These are phyloP conservation scores for Yamadazyma sp. DNA, from an alignment of 1,139 yeast species.

Conservation along the genomic window DNA sequence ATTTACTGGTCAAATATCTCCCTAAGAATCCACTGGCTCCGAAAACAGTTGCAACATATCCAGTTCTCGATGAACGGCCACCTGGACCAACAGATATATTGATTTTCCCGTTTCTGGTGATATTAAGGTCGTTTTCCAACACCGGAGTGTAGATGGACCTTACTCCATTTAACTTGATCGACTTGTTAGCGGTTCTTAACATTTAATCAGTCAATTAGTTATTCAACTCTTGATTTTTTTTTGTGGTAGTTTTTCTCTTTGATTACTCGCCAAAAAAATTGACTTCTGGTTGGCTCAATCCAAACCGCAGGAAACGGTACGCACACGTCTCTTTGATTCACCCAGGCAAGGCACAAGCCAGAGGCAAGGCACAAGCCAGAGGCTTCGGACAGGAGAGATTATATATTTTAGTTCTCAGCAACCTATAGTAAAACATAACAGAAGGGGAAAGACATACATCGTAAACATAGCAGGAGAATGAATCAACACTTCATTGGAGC, in stretches of 20 bases:
- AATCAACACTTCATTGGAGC: neutral
- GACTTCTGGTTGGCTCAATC: slow-evolving; percentile 25
- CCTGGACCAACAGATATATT: slow-evolving; percentile 70
- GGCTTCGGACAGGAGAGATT: no score
- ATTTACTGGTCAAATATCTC: slow-evolving; percentile 65
- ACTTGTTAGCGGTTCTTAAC: slow-evolving; percentile 22
- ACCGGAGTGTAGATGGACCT: slow-evolving; percentile 45
- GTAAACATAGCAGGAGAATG: slow-evolving; percentile 1
- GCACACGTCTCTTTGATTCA: no score
- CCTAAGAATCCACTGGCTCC: slow-evolving; percentile 85
- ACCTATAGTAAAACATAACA: slow-evolving; percentile 1
- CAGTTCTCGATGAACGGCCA: slow-evolving; percentile 87
- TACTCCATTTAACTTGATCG: slow-evolving; percentile 16
- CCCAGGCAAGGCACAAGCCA: no score
- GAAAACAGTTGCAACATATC: slow-evolving; percentile 86
- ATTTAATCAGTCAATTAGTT: slow-evolving; percentile 14
- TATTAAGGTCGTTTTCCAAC: slow-evolving; percentile 62
- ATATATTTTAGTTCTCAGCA: neutral
- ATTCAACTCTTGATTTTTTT: neutral
- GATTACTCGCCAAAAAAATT: slow-evolving; percentile 16
- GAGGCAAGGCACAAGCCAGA: no score
- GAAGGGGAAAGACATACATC: slow-evolving; percentile 1
- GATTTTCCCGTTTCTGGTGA: slow-evolving; percentile 76
- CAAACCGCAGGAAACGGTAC: no score
- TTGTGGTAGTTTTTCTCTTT: slow-evolving; percentile 3